Conservation (phyloP, 805 yeast species). For the Hemisphaericaspora nanyangensis region DNA sequence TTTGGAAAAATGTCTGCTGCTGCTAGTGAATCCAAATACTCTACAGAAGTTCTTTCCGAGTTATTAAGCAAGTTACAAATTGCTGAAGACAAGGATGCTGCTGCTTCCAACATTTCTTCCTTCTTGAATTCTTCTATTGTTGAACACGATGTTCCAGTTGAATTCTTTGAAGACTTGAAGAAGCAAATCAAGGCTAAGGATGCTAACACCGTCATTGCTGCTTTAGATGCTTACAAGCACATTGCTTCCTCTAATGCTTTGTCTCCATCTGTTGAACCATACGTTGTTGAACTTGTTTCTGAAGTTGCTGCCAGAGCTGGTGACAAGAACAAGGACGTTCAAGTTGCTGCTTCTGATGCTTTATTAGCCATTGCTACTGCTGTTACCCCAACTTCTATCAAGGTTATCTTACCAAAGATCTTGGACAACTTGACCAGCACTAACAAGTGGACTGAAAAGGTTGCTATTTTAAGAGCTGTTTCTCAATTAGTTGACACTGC, state of each 20-base stretch:
- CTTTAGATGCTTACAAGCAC: conserved; percentile 78
- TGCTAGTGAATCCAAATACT: conserved; percentile 57
- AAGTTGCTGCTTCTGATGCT: conserved; percentile 72
- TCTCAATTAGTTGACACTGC: conserved; percentile 89
- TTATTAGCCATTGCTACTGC: conserved; percentile 73
- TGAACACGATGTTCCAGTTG: conserved; percentile 96
- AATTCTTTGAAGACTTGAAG: conserved; percentile 75
- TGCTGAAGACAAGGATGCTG: conserved; percentile 84
- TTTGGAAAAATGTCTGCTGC: conserved; percentile 48
- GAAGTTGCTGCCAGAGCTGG: conserved; percentile 76
- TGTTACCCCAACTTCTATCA: conserved; percentile 90
- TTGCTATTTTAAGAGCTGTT: conserved; percentile 80
- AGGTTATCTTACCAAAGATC: conserved; percentile 81
- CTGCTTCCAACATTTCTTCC: conserved; percentile 85
- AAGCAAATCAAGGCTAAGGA: conserved; percentile 82
- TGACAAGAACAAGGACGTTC: conserved; percentile 80
- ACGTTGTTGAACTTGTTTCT: conserved; percentile 72
- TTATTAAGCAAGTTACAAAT: conserved; percentile 89
- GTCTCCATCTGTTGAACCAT: conserved; percentile 95
- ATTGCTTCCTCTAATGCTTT: conserved; percentile 77
- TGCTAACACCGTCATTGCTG: conserved; percentile 59
- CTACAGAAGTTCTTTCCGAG: conserved; percentile 83
- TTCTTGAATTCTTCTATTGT: conserved; percentile 95
- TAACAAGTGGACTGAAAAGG: conserved; percentile 98
- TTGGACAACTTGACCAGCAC: conserved; percentile 63